phyloP scores from a whole-genome alignment of 2,329 filamentous ascomycete genomes.

The Sporothrix protearum region DNA sequence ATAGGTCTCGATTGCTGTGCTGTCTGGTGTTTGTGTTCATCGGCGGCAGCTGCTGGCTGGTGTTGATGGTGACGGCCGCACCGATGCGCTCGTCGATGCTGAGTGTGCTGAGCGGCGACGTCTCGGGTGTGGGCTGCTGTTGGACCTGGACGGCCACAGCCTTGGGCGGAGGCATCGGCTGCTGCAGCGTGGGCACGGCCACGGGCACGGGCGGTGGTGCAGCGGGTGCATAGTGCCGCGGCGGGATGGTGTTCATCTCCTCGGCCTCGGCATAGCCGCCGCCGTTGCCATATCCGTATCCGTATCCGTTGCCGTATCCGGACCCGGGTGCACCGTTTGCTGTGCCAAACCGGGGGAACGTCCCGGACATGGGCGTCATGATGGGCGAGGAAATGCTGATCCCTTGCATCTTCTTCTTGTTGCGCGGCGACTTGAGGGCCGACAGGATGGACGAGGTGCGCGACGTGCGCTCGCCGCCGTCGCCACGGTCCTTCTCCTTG shows the following conservation, averaged over 20 bases:
- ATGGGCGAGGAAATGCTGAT: conserved; percentile 63
- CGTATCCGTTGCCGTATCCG: background rate
- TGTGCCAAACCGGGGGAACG: conserved; percentile 46
- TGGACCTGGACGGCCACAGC: background rate
- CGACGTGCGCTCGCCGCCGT: conserved; percentile 45
- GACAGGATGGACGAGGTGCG: conserved; percentile 58
- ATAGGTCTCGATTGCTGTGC: conserved; percentile 19
- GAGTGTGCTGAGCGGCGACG: conserved; percentile 46
- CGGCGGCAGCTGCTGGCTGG: conserved; percentile 9
- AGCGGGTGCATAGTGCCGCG: conserved; percentile 55
- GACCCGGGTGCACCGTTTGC: background rate
- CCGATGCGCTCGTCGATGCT: conserved; percentile 58
- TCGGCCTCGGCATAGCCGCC: conserved; percentile 46
- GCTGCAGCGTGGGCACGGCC: conserved; percentile 42
- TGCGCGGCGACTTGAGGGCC: conserved; percentile 58
- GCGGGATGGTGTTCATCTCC: conserved; percentile 57
- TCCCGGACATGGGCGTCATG: conserved; percentile 59
- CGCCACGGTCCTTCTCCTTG: conserved; percentile 35
- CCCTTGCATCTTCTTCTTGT: conserved; percentile 51
- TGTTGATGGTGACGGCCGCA: conserved; percentile 27
- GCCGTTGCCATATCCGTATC: background rate
- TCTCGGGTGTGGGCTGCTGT: conserved; percentile 40
- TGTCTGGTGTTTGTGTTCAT: conserved; percentile 21
- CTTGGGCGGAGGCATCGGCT: background rate
- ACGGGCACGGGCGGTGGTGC: conserved; percentile 55